These are phyloP conservation scores for Penicillium chermesinum DNA, from an alignment of 495 filamentous ascomycete species.

Conservation along the genomic window DNA sequence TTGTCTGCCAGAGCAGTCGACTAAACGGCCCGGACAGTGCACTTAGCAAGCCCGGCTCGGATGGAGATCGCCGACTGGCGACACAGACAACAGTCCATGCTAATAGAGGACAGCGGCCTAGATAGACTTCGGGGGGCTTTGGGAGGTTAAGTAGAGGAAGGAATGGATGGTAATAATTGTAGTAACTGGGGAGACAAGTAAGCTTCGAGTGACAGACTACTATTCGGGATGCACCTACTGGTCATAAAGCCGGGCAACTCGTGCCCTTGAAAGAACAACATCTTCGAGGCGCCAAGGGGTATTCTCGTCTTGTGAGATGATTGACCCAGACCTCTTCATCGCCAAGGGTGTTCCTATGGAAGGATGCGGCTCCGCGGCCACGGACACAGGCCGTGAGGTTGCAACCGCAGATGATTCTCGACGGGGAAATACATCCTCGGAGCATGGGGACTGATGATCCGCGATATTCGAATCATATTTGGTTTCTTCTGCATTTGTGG, in stretches of 20 bases:
- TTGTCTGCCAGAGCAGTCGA: conserved; percentile 71
- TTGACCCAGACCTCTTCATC: conserved; percentile 36
- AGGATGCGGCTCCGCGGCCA: conserved; percentile 32
- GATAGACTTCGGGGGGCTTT: conserved; percentile 70
- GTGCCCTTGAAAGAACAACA: conserved; percentile 32
- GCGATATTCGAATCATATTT: conserved; percentile 24
- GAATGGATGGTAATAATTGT: conserved; percentile 77
- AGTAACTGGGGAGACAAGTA: conserved; percentile 49
- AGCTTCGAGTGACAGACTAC: not conserved
- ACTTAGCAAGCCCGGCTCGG: conserved; percentile 63
- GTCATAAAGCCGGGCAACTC: conserved; percentile 40
- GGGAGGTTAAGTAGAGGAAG: conserved; percentile 72
- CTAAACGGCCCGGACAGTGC: conserved; percentile 68
- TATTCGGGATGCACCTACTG: conserved; percentile 26
- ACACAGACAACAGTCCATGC: conserved; percentile 86
- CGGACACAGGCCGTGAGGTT: conserved; percentile 32
- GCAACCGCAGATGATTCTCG: conserved; percentile 28
- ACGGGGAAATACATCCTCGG: conserved; percentile 35
- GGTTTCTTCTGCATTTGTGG: conserved; percentile 27
- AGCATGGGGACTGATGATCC: conserved; percentile 37
- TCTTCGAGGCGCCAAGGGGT: conserved; percentile 41
- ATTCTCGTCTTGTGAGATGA: conserved; percentile 38
- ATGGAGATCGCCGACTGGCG: conserved; percentile 67
- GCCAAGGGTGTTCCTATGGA: conserved; percentile 36
- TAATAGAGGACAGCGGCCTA: conserved; percentile 66